A percentile compares a stretch with the other conserved stretches of the same genome.
These are phyloP conservation scores for Quercus rubra DNA, from an alignment of 306 rosid species.

Conservation along the genomic window DNA sequence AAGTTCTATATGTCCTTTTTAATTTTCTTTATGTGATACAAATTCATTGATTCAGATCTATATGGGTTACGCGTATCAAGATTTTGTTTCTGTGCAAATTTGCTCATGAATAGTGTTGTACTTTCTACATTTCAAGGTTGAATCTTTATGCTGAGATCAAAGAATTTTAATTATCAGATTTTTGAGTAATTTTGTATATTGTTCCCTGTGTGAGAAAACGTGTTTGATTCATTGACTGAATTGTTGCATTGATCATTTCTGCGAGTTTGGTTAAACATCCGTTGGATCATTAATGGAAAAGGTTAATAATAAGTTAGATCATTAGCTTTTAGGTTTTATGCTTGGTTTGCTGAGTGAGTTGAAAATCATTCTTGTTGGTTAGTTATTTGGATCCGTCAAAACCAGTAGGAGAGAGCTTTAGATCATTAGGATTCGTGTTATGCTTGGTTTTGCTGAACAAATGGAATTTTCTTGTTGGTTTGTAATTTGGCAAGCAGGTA, in stretches of 20 bases:
- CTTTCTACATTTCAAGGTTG: background rate
- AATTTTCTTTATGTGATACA: background rate
- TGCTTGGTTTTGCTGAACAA: background rate
- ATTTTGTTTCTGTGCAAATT: background rate
- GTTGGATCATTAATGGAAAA: background rate
- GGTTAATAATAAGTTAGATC: no score
- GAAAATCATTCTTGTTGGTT: background rate
- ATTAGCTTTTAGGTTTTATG: background rate
- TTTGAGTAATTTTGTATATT: no score
- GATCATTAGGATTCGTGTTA: background rate
- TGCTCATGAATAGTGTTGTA: background rate
- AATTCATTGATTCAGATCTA: background rate
- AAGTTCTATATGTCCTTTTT: background rate
- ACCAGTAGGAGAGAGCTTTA: background rate
- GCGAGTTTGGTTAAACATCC: background rate
- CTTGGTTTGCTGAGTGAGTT: background rate
- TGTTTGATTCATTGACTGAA: background rate
- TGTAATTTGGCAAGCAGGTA: background rate
- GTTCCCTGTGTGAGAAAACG: no score
- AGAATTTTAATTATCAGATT: no score
- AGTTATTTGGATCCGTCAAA: background rate
- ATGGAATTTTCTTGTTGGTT: no score
- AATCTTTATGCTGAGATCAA: background rate
- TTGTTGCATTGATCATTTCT: background rate
- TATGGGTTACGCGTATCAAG: background rate